Evolutionary conservation across 257 asterid genomes (phyloP), one percentile per base, ranked within the genome.

Genomic region (Gentiana macrophylla): DNA sequence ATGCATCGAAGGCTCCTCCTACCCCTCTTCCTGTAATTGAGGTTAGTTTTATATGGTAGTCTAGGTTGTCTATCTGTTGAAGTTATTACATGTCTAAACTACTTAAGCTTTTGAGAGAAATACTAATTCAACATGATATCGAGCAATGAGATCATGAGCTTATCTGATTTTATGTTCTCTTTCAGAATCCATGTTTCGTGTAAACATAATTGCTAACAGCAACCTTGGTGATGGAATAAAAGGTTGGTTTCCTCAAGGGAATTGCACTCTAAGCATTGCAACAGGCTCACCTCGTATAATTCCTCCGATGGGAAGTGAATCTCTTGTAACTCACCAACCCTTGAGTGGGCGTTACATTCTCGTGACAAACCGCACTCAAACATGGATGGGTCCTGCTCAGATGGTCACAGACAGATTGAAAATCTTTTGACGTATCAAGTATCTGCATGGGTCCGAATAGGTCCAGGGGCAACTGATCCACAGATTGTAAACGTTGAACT

Each of bases 341-440:
- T 71, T 87, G 67, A 84, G 93, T 52, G 98, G 98, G 46, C 75
- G 76, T 12, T 87, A 78, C 71, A 75, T 87, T 63, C 82, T 73
- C 12, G 93, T 70, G 62, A 74, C 83, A 4, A 75, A 78, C 48
- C 98, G 97, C 60, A 79, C 93, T 56, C 95, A 91, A 67, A 74
- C 79, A 3, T 91, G 98, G 96, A 91, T 84, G 96, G 98, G 96
- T 13, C 98, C 98, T 0, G 94, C 98, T 57, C 98, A 91, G 77
- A 79, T 69, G 48, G 76, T 91, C 45, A 77, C 96, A 0, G 94
- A 81, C 34, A 80, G 71, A 62, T 69, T 91, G 49, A 15, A 80
- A 72, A 91, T 77, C 63, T 70, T 61, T 49, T 91, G 82, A 82
- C 98, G 5, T 91, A 91, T 74, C 98, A 91, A 74, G 95, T 91